phyloP scores from a whole-genome alignment of 345 rosid genomes.

The Citrus glauca region DNA sequence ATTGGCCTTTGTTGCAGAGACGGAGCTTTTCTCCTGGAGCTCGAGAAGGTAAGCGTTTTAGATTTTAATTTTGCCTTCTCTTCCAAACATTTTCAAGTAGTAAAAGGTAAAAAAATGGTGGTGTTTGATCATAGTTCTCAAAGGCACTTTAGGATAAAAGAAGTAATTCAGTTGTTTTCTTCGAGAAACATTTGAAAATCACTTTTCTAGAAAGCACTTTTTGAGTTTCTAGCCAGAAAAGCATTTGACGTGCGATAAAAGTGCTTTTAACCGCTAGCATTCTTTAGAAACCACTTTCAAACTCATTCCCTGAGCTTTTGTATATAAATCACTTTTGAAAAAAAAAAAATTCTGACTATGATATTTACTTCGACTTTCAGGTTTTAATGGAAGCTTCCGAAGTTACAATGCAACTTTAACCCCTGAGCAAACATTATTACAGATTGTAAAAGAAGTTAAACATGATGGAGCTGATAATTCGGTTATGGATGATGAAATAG shows the following conservation, averaged over 20 bases:
- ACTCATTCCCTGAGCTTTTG: not conserved
- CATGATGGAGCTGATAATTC: constrained; percentile 17
- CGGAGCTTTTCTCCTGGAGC: constrained; percentile 22
- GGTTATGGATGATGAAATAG: constrained; percentile 38
- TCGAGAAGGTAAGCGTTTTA: constrained; percentile 31
- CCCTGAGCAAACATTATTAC: constrained; percentile 28
- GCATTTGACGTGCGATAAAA: not conserved
- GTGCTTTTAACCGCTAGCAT: not conserved
- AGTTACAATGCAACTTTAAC: constrained; percentile 26
- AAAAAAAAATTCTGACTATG: not conserved
- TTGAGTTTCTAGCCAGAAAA: not conserved
- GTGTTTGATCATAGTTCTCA: not conserved
- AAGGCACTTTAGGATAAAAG: not conserved
- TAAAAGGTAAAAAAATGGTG: not conserved
- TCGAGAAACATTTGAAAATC: not conserved
- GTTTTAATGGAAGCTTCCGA: constrained; percentile 30
- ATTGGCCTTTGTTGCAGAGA: constrained; percentile 38
- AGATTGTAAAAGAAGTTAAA: constrained; percentile 33
- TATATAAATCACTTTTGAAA: not conserved
- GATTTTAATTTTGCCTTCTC: not conserved
- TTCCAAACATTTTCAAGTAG: not conserved
- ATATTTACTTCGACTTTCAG: constrained; percentile 19
- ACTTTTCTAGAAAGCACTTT: not conserved
- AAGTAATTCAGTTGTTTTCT: not conserved
- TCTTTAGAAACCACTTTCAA: not conserved